Base-by-base conservation (phyloP, 768 basidiomycete genomes). In the Lactifluus echinatus region DNA sequence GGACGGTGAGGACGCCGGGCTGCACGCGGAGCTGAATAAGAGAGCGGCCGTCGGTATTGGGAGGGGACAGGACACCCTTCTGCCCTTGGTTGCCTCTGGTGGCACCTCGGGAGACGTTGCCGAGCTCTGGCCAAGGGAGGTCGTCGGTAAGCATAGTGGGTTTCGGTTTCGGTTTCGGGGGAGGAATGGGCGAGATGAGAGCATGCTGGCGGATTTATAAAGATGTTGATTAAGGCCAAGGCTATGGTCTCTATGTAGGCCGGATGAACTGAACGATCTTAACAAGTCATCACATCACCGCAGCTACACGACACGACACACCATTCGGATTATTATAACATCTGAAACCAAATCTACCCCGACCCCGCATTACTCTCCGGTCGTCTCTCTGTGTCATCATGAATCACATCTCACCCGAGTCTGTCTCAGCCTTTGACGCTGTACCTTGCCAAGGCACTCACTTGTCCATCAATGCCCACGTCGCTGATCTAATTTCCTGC, bases 31-130 rank as follows among this genome's bases (percentile, higher is more conserved):
- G 78, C 66, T 90, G 88, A n/a, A 90, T 76, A 37, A 83, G 68
- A 64, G 80, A 83, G 61, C 87, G 84, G n/a, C 85, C 87, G 29
- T 87, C 85, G 51, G 77, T 73, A 73, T 89, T 87, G 23, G 87
- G 75, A 56, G 81, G 76, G 19, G 85, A 81, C 31, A 89, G 72
- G 43, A 83, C 84, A 60, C 88, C 88, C 67, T 90, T 90, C 68
- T 89, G 86, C 48, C 88, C 88, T 76, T 89, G 88, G 71, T 90
- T 90, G 59, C 87, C 87, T 68, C 88, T 72, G 49, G 88, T 89
- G 24, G 88, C 88, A 47, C 88, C 87, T 56, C 87, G 80, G 54
- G 88, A 88, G 63, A 90, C 86, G 66, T 89, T 90, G 61, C 87
- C 88, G 60, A 88, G 76, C 71, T 90, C 87, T 62, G 87, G 87